phyloP scores from a whole-genome alignment of 164 flowering plant species.

The Vitis rupestris region DNA sequence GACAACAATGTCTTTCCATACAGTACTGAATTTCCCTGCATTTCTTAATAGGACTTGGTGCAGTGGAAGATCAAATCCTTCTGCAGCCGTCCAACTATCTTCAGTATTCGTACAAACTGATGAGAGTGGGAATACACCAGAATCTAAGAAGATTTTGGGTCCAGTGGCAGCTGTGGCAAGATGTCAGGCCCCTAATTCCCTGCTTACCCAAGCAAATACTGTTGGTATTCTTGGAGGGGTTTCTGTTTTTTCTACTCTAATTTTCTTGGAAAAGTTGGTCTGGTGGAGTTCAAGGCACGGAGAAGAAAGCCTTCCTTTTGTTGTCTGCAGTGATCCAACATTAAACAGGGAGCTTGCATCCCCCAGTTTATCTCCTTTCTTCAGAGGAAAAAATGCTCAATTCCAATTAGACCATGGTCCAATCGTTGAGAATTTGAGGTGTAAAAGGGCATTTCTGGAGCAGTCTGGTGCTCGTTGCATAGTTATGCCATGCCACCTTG shows the following conservation, averaged over 20 bases:
- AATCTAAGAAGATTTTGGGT: constrained; percentile 18
- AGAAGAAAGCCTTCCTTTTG: constrained; percentile 37
- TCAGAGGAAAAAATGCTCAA: constrained; percentile 11
- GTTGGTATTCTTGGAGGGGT: constrained; percentile 59
- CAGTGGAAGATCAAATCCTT: constrained; percentile 24
- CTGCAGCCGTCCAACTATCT: constrained; percentile 15
- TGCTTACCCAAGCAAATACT: constrained; percentile 29
- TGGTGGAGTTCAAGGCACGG: constrained; percentile 33
- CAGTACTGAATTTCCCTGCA: constrained; percentile 20
- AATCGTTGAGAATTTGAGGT: constrained; percentile 41
- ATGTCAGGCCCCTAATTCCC: constrained; percentile 2
- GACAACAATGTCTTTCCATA: constrained; percentile 24
- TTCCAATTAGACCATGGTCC: constrained; percentile 16
- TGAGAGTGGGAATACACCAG: constrained; percentile 27
- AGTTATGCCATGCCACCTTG: constrained; percentile 64
- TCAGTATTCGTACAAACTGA: constrained; percentile 29
- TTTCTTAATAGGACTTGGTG: constrained; percentile 20
- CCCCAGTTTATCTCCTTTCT: constrained; percentile 8
- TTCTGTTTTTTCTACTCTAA: constrained; percentile 41
- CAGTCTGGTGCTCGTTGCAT: constrained; percentile 58
- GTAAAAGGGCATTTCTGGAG: constrained; percentile 51
- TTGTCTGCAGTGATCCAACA: constrained; percentile 50
- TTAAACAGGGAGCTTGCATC: constrained; percentile 27
- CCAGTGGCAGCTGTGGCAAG: constrained; percentile 9
- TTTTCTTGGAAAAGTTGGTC: constrained; percentile 44